Evolutionary conservation across 495 filamentous ascomycete species (phyloP).

Genomic region (Lichina pygmaea): DNA sequence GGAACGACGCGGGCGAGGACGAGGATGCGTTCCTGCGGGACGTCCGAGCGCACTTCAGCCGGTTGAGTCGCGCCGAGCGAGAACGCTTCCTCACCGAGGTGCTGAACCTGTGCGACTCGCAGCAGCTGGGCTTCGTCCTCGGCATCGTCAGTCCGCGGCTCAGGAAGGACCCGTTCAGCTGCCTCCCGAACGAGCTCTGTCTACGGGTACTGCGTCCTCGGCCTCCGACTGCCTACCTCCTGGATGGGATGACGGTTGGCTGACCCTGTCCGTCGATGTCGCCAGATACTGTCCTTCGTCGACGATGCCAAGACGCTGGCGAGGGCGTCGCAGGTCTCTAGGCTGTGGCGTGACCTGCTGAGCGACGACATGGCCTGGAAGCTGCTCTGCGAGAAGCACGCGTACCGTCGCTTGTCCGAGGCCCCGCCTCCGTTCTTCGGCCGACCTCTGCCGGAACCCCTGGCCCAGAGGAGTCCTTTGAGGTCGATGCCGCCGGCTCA

Average conservation of each 20-base stretch:
- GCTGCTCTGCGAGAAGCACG: conserved; percentile 79
- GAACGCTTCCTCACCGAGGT: conserved; percentile 52
- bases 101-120: conserved; percentile 75
- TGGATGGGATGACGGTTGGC: neutral
- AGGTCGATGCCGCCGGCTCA: neutral
- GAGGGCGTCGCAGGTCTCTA: conserved; percentile 76
- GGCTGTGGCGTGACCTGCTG: conserved; percentile 72
- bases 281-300: conserved; percentile 67
- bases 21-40: conserved; percentile 27
- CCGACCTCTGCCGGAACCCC: neutral
- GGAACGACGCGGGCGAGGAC: conserved; percentile 28
- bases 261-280: neutral
- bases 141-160: conserved; percentile 75
- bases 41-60: conserved; percentile 25
- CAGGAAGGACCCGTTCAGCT: conserved; percentile 84
- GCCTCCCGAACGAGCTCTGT: conserved; percentile 75
- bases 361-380: conserved; percentile 97
- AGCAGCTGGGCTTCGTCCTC: conserved; percentile 81
- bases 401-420: conserved; percentile 39
- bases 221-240: too few relatives aligned
- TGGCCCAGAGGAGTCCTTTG: neutral
- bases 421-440: neutral
- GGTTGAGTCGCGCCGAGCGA: conserved; percentile 24
- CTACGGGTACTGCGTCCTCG: conserved; percentile 32
- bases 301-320: conserved; percentile 85